Percentiles rank a stretch among this genome's conserved stretches.
phyloP scores from a whole-genome alignment of 192 early-diverging fungal species.

The Coemansia sp. region DNA sequence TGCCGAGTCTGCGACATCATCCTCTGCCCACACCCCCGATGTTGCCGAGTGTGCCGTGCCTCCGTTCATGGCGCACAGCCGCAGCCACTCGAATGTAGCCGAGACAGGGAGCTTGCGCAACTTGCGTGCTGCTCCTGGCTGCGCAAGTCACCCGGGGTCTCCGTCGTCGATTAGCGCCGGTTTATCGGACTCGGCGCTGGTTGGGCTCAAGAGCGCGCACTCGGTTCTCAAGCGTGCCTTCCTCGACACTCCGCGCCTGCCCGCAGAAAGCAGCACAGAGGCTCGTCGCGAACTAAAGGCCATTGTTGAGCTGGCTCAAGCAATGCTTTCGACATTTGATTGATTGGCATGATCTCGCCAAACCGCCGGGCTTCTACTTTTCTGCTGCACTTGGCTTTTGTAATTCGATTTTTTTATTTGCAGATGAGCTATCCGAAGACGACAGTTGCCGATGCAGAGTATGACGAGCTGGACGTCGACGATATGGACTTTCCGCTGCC shows the following conservation, averaged over 20 bases:
- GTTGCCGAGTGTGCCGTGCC: not conserved
- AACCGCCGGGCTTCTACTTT: not conserved
- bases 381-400: not conserved
- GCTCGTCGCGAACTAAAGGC: constrained; percentile 22
- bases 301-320: constrained; percentile 33
- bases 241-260: constrained; percentile 1
- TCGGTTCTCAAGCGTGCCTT: constrained; percentile 16
- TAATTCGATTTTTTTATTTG: not conserved
- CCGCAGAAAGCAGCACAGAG: not conserved
- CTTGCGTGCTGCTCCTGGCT: constrained; percentile 15
- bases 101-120: constrained; percentile 44
- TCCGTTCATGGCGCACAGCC: constrained; percentile 19
- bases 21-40: not conserved
- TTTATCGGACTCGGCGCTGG: not conserved
- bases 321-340: constrained; percentile 16
- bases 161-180: not conserved
- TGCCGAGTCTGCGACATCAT: not conserved
- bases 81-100: constrained; percentile 35
- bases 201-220: constrained; percentile 20
- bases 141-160: not conserved
- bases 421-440: constrained; percentile 1
- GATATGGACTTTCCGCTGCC: constrained; percentile 56
- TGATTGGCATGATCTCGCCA: not conserved
- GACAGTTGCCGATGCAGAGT: constrained; percentile 3
- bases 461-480: constrained; percentile 43